These are phyloP conservation scores for Sarocladiaceae sp. DNA, from an alignment of 2,329 filamentous ascomycete species.

Conservation along the genomic window DNA sequence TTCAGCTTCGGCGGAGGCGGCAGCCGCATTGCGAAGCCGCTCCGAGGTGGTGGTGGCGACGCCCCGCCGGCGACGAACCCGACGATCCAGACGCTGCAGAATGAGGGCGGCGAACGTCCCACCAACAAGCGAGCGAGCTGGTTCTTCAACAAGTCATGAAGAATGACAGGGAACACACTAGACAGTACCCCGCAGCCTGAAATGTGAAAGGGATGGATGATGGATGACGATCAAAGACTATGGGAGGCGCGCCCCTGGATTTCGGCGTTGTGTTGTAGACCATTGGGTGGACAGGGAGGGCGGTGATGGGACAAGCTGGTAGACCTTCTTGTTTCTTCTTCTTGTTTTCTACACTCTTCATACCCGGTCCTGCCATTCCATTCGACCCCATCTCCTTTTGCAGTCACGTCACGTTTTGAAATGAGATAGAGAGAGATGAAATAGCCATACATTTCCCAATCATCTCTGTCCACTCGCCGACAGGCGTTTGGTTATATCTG, in stretches of 20 bases:
- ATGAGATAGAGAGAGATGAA: no score
- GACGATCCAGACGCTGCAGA: constrained; percentile 52
- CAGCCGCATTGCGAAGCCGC: constrained; percentile 63
- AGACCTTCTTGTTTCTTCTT: constrained; percentile 7
- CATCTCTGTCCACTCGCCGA: no score
- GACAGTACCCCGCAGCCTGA: not conserved
- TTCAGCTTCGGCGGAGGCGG: constrained; percentile 65
- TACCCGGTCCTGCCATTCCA: constrained; percentile 13
- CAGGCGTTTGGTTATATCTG: no score
- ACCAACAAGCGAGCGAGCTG: constrained; percentile 62
- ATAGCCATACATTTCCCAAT: no score
- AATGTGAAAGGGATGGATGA: constrained; percentile 4
- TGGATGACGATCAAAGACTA: constrained; percentile 2
- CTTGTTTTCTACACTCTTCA: constrained; percentile 11
- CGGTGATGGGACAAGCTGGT: no score
- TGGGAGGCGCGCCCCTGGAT: constrained; percentile 5
- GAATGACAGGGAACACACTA: not conserved
- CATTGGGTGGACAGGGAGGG: no score
- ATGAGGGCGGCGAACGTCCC: constrained; percentile 40
- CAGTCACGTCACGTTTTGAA: no score
- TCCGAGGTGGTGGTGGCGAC: constrained; percentile 55
- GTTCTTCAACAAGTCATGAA: constrained; percentile 62
- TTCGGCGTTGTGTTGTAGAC: constrained; percentile 7
- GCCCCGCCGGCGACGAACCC: constrained; percentile 42
- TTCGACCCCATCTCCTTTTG: no score